Conservation (phyloP, 2,329 filamentous ascomycete species). For the Talaromyces sp. region DNA sequence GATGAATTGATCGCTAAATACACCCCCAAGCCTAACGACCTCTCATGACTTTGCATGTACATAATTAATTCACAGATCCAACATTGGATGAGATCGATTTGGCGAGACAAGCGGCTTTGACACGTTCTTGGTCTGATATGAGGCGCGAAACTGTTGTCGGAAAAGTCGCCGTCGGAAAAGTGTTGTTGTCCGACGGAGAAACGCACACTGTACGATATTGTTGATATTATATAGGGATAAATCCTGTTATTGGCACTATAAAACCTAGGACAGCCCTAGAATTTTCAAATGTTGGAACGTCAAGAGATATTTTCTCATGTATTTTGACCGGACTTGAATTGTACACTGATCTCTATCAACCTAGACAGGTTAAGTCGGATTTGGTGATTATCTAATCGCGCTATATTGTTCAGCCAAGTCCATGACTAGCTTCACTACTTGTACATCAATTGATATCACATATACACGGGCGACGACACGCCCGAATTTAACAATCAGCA, state of each 20-base stretch:
- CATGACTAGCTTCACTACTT: too few relatives aligned
- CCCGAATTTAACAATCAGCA: background rate
- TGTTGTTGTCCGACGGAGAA: background rate
- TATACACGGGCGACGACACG: background rate
- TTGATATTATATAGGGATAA: background rate
- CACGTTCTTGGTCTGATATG: conserved; percentile 4
- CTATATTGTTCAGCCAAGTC: too few relatives aligned
- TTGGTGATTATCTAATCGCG: background rate
- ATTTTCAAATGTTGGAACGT: background rate
- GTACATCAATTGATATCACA: too few relatives aligned
- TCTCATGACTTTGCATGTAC: conserved; percentile 14
- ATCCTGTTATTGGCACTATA: background rate
- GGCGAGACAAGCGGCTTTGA: background rate
- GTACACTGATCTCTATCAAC: background rate
- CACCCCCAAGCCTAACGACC: conserved; percentile 31
- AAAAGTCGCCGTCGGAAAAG: conserved; percentile 15
- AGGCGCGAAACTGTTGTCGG: conserved; percentile 32
- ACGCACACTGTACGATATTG: conserved; percentile 12
- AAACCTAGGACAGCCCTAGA: background rate
- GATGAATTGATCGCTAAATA: conserved; percentile 38
- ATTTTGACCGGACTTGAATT: background rate
- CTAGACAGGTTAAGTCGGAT: background rate
- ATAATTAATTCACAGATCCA: background rate
- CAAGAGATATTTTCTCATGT: background rate
- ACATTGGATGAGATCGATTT: background rate